These are phyloP conservation scores for Ambrosiella xylebori DNA, from an alignment of 2,329 filamentous ascomycete species.

Conservation along the genomic window DNA sequence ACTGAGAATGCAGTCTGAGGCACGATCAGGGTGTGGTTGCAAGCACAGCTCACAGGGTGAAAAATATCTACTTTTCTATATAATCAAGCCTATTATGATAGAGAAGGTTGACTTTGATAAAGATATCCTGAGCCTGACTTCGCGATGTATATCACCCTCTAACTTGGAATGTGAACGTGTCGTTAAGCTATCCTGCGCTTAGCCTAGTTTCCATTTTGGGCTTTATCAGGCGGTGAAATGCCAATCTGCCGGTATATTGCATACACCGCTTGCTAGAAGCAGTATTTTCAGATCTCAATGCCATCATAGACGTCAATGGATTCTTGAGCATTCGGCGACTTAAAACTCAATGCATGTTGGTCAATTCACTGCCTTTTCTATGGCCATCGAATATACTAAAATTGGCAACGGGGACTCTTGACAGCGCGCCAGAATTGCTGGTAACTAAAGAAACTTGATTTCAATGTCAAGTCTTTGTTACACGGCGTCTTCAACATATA, in stretches of 20 bases:
- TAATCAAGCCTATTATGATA: too few relatives aligned
- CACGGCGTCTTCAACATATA: too few relatives aligned
- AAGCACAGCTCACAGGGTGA: neutral
- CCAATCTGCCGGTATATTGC: neutral
- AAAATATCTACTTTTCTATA: neutral
- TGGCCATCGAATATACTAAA: neutral
- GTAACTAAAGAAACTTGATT: too few relatives aligned
- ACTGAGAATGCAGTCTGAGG: neutral
- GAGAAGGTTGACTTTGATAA: neutral
- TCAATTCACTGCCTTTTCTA: neutral
- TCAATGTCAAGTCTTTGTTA: too few relatives aligned
- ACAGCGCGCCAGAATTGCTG: too few relatives aligned
- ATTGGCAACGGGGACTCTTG: neutral
- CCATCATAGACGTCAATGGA: neutral
- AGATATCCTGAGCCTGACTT: neutral
- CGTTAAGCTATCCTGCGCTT: constrained; percentile 10
- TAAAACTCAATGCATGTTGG: neutral
- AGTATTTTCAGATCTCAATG: neutral
- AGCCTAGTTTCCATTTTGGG: constrained; percentile 1
- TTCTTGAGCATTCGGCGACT: neutral
- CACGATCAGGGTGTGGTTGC: neutral
- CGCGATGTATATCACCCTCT: neutral
- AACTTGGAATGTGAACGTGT: constrained; percentile 9
- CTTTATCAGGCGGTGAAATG: constrained; percentile 1
- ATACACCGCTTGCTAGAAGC: neutral